Evolutionary conservation across 305 asterid species (phyloP).

Genomic region (Fraxinus platypoda): DNA sequence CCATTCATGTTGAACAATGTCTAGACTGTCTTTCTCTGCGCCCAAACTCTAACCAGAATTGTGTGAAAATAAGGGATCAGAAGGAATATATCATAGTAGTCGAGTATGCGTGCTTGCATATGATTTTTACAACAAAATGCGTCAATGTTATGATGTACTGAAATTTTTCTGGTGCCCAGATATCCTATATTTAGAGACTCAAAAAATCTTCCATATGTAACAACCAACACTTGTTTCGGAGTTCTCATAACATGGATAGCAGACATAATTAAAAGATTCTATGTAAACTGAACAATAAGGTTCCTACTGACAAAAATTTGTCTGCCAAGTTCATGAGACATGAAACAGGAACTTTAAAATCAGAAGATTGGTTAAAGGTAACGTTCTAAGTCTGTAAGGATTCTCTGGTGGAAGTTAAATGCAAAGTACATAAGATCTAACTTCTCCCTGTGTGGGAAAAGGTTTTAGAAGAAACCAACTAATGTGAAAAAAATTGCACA

Average conservation of each 20-base stretch:
- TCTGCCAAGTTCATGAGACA: not conserved
- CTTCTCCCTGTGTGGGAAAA: not conserved
- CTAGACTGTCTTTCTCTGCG: conserved; percentile 82
- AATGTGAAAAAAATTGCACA: not conserved
- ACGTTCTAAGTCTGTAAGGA: not conserved
- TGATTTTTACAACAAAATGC: not conserved
- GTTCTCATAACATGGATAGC: not conserved
- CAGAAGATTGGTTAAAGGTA: not conserved
- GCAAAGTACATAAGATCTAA: not conserved
- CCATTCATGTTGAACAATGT: conserved; percentile 91
- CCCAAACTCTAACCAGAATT: conserved; percentile 66
- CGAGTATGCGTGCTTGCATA: not conserved
- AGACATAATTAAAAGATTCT: not conserved
- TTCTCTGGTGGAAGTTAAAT: not conserved
- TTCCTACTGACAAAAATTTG: not conserved
- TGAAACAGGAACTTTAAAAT: not conserved
- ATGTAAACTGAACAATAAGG: not conserved
- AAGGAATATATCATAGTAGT: not conserved
- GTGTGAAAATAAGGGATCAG: conserved; percentile 7
- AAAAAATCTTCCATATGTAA: not conserved
- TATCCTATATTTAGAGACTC: not conserved
- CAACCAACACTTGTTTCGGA: not conserved
- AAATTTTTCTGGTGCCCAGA: not conserved
- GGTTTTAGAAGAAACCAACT: not conserved
- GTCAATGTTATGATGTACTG: not conserved